Conservation (phyloP, 371 early-diverging fungal genomes). For the Mortierella sp. region DNA sequence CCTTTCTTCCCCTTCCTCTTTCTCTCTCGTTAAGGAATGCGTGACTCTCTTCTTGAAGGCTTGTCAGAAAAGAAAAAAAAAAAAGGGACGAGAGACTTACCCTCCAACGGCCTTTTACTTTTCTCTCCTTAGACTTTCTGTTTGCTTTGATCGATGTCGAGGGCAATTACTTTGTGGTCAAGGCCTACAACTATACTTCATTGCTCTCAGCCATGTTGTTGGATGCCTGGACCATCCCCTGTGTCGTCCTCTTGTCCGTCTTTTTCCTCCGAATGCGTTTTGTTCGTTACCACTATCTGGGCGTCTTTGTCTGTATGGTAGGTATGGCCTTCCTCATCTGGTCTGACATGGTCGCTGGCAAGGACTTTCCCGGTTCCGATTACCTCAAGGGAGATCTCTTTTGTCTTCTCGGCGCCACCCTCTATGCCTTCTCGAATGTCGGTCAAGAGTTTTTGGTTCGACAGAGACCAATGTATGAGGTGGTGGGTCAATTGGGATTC, state of each 20-base stretch:
- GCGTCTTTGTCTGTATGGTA: constrained; percentile 68
- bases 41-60: no score
- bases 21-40: no score
- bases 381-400: constrained; percentile 76
- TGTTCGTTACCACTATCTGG: constrained; percentile 71
- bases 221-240: constrained; percentile 81
- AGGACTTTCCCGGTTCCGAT: constrained; percentile 57
- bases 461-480: constrained; percentile 74
- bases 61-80: no score
- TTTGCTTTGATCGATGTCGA: constrained; percentile 79
- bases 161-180: constrained; percentile 83
- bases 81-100: no score
- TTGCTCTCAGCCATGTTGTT: constrained; percentile 78
- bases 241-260: constrained; percentile 70
- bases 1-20: no score
- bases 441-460: constrained; percentile 75
- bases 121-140: constrained; percentile 56
- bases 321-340: constrained; percentile 75
- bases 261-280: constrained; percentile 71
- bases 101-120: neutral
- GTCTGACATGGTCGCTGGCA: constrained; percentile 63
- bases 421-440: constrained; percentile 78
- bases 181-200: constrained; percentile 78
- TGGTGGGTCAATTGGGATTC: constrained; percentile 75
- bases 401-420: constrained; percentile 73